Conservation (phyloP, 1,284 basidiomycete species). For the Austropuccinia psidii region DNA sequence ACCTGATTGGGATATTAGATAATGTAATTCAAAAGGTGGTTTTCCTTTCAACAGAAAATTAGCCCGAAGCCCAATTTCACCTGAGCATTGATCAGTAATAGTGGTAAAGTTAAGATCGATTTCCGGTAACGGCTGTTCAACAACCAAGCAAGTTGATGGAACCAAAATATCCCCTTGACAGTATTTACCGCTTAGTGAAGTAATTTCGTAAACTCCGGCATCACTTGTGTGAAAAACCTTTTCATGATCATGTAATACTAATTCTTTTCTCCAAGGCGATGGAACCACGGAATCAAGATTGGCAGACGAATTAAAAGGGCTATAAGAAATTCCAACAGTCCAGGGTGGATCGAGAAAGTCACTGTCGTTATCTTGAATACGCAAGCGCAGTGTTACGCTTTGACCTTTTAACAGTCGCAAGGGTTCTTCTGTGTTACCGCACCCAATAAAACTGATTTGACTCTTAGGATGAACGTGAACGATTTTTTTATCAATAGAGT, state of each 20-base stretch:
- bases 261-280: background rate
- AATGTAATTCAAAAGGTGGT: constrained; percentile 67
- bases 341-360: constrained; percentile 61
- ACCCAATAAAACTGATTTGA: constrained; percentile 30
- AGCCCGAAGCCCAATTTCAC: constrained; percentile 83
- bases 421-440: constrained; percentile 51
- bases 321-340: constrained; percentile 59
- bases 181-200: constrained; percentile 63
- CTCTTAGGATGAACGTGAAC: constrained; percentile 27
- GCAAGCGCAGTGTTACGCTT: constrained; percentile 54
- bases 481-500: constrained; percentile 12
- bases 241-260: constrained; percentile 3
- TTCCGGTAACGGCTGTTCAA: constrained; percentile 29
- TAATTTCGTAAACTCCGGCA: constrained; percentile 75
- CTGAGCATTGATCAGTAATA: constrained; percentile 75
- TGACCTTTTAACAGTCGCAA: constrained; percentile 66
- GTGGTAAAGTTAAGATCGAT: constrained; percentile 62
- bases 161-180: constrained; percentile 72
- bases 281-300: constrained; percentile 23
- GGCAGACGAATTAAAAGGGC: constrained; percentile 49
- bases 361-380: constrained; percentile 46
- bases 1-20: constrained; percentile 65
- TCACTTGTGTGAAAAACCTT: constrained; percentile 8
- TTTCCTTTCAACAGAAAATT: constrained; percentile 78
- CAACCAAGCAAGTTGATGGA: constrained; percentile 50